Evolutionary conservation across 495 filamentous ascomycete genomes (phyloP), one percentile per base, ranked within the genome.

Genomic region (Evernia prunastri): DNA sequence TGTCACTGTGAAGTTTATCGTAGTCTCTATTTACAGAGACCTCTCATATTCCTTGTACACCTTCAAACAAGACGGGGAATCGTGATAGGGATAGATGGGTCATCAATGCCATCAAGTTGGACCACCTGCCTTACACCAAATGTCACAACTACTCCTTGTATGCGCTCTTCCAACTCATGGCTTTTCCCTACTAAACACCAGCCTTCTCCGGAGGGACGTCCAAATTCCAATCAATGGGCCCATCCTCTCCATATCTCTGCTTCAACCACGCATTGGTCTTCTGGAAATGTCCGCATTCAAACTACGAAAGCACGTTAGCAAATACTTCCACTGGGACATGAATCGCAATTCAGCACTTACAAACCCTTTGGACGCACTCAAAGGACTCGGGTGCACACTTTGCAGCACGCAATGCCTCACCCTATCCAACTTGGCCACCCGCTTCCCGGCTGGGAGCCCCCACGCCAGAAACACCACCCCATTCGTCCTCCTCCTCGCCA

Each of bases 401-500:
- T 88, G 84, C 66, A 98, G 75, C 56, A 98, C 87, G 33, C 83
- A 80, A 76, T 98, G 92, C 67, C 81, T 86, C 69, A 81, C 75
- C 56, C 70, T 74, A 68, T 93, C 88, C 45, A 98, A 76, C 65
- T 83, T 86, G 7, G 78, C 70, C 10, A 93, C 86, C 59, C 93
- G 78, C 75, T 87, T 87, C 37, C 82, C 86, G 0, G 94, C 94
- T 11, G 89, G 88, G 1, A 73, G 84, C 4, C 94, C 94, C 94
- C 94, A 98, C 0, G 91, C 93, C 67, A 98, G 74, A 72, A 98
- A 97, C 18, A 97, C 94, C 3, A 97, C 93, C 0, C 94, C 94
- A 35, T 78, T 76, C 9, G 80, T 85, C 29, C 91, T 82, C 49
- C 85, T 82, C 71, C 86, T 82, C 7, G 89, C 87, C 8, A 97